phyloP scores from a whole-genome alignment of 345 rosid genomes.

The Gossypium ekmanianum region DNA sequence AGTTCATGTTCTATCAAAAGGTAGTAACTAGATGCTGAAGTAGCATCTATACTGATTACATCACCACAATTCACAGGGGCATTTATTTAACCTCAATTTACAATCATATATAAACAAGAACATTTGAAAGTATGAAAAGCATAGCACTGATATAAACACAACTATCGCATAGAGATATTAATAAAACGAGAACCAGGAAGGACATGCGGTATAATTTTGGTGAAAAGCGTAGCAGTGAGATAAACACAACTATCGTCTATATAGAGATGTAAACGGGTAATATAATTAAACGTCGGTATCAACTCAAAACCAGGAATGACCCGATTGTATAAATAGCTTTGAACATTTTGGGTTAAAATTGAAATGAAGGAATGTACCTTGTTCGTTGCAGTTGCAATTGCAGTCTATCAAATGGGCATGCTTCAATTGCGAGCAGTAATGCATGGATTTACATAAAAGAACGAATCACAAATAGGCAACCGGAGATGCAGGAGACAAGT shows the following conservation, averaged over 20 bases:
- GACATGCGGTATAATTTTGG: neutral
- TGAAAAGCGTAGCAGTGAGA: no score
- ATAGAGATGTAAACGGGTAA: neutral
- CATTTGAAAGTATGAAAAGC: neutral
- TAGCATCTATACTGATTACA: neutral
- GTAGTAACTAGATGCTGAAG: neutral
- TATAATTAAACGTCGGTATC: neutral
- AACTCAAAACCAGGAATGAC: neutral
- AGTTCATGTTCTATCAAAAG: neutral
- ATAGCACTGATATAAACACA: neutral
- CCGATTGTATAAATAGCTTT: neutral
- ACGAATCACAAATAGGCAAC: neutral
- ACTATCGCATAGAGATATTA: neutral
- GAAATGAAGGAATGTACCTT: neutral
- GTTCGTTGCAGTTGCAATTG: neutral
- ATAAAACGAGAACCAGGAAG: neutral
- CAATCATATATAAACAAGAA: neutral
- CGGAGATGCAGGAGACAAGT: neutral
- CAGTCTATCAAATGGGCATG: neutral
- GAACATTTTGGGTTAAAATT: neutral
- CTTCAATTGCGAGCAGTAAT: neutral
- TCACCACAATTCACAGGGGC: neutral
- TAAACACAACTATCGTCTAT: no score
- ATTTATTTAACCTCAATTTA: neutral
- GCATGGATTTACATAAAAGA: neutral